These are phyloP conservation scores for Phragmites australis DNA, from an alignment of 176 grass and related monocot genomes.

Conservation along the genomic window DNA sequence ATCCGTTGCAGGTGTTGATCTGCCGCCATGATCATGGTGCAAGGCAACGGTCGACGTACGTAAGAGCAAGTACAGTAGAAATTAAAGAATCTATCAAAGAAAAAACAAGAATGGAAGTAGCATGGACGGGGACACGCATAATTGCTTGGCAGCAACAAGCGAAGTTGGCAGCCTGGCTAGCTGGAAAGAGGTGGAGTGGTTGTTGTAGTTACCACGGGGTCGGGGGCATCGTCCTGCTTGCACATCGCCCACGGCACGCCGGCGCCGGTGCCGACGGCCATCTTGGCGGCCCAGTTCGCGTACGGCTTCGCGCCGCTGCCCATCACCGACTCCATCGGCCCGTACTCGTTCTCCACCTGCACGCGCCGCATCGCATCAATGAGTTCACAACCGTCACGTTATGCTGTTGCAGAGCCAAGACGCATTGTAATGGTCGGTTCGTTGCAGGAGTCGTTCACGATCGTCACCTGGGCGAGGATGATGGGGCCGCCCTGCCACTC, in stretches of 20 bases:
- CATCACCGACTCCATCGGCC: constrained; percentile 80
- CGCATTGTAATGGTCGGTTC: too few relatives aligned
- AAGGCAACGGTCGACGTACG: neutral
- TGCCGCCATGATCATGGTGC: constrained; percentile 3
- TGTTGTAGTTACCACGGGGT: constrained; percentile 61
- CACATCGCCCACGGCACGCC: constrained; percentile 98
- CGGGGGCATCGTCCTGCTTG: constrained; percentile 97
- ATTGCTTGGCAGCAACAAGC: constrained; percentile 28
- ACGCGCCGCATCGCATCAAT: neutral
- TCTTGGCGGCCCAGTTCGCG: constrained; percentile 79
- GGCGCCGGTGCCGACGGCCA: constrained; percentile 81
- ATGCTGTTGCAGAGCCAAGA: too few relatives aligned
- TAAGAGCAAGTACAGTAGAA: neutral
- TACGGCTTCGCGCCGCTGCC: constrained; percentile 75
- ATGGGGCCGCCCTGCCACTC: constrained; percentile 90
- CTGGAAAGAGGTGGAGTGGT: neutral
- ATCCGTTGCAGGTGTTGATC: constrained; percentile 97
- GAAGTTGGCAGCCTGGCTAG: constrained; percentile 25
- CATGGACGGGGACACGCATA: neutral
- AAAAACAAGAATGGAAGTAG: neutral
- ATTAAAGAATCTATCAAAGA: neutral
- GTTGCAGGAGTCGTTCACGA: too few relatives aligned
- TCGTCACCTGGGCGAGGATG: constrained; percentile 65
- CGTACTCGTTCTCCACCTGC: constrained; percentile 97
- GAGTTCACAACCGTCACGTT: too few relatives aligned